These are phyloP conservation scores for Yamadazyma takamatsuzukensis DNA, from an alignment of 805 yeast species.

Conservation along the genomic window DNA sequence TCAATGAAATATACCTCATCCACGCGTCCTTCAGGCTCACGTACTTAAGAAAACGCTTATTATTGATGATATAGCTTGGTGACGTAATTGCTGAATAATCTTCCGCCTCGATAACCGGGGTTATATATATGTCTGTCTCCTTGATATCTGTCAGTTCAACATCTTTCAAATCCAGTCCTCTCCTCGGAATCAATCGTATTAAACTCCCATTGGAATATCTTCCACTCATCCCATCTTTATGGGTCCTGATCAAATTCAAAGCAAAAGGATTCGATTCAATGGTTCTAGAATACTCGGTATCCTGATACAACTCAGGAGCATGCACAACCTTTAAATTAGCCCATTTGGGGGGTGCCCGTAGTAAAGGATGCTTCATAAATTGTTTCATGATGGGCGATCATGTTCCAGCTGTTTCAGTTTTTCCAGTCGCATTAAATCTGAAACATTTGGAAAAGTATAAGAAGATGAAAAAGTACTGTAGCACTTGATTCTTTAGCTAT, in stretches of 20 bases:
- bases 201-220: conserved; percentile 28
- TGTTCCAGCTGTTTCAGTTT: too few relatives aligned
- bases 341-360: conserved; percentile 28
- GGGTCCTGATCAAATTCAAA: conserved; percentile 19
- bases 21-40: conserved; percentile 16
- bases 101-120: conserved; percentile 10
- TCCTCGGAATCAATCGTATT: conserved; percentile 6
- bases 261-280: conserved; percentile 28
- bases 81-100: conserved; percentile 9
- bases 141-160: conserved; percentile 3
- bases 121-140: conserved; percentile 2
- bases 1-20: conserved; percentile 22
- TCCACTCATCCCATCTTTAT: conserved; percentile 18
- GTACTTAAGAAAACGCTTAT: conserved; percentile 15
- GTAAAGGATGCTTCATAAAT: conserved; percentile 25
- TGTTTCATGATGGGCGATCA: conserved; percentile 10
- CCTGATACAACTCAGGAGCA: conserved; percentile 15
- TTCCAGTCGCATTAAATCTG: too few relatives aligned
- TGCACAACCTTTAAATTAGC: conserved; percentile 20
- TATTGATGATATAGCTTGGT: conserved; percentile 24
- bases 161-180: conserved; percentile 4
- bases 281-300: conserved; percentile 10
- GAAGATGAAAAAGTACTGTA: too few relatives aligned
- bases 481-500: too few relatives aligned
- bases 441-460: too few relatives aligned